Conservation (phyloP, 306 rosid species). For the Lathyrus oleraceus region DNA sequence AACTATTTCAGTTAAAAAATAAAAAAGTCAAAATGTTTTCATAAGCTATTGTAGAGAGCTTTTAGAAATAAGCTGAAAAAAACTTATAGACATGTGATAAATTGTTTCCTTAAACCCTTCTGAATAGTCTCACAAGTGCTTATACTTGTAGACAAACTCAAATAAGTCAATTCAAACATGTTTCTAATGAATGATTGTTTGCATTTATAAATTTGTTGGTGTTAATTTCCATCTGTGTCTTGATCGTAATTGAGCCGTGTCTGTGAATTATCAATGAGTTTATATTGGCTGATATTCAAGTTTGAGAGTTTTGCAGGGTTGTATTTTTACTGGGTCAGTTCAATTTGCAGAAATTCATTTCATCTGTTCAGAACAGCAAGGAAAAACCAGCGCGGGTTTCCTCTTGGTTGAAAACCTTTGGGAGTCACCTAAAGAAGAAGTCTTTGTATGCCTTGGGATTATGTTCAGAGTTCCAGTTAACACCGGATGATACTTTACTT, state of each 20-base stretch:
- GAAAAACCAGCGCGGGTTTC: slow-evolving; percentile 43
- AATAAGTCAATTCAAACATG: not conserved
- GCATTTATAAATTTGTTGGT: not conserved
- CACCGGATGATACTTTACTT: slow-evolving; percentile 64
- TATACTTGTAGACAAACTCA: not conserved
- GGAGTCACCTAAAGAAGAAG: slow-evolving; percentile 54
- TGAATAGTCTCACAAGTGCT: not conserved
- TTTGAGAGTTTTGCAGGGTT: slow-evolving; percentile 62
- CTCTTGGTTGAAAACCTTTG: slow-evolving; percentile 51
- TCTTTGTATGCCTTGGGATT: slow-evolving; percentile 75
- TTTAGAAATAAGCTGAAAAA: not conserved
- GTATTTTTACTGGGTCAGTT: slow-evolving; percentile 74
- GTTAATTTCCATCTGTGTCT: slow-evolving; percentile 7
- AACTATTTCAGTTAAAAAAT: not conserved
- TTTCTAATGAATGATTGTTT: not conserved
- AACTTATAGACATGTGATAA: not conserved
- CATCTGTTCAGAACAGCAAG: slow-evolving; percentile 51
- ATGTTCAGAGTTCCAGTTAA: slow-evolving; percentile 63
- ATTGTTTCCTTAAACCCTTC: not conserved
- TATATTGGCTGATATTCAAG: slow-evolving; percentile 35
- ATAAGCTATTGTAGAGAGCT: not conserved
- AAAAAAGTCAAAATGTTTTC: not conserved
- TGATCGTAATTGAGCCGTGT: slow-evolving; percentile 11
- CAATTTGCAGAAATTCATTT: slow-evolving; percentile 73
- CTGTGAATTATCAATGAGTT: slow-evolving; percentile 16